These are phyloP conservation scores for Penicillium sp. DNA, from an alignment of 2,329 filamentous ascomycete genomes.

Conservation along the genomic window DNA sequence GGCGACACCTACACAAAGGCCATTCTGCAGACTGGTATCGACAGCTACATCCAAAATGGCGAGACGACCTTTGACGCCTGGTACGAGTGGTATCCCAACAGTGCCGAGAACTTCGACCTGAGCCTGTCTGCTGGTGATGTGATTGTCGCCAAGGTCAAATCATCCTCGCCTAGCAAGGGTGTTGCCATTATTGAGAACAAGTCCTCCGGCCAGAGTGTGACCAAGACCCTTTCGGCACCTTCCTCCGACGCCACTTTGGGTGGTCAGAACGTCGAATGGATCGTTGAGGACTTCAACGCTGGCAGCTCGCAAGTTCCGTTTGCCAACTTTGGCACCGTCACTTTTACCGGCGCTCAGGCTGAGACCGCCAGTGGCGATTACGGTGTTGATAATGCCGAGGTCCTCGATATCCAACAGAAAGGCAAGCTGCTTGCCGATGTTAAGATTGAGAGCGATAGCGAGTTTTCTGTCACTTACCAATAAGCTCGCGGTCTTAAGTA, in stretches of 20 bases:
- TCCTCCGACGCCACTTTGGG: conserved; percentile 43
- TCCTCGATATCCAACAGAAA: conserved; percentile 48
- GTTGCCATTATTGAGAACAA: conserved; percentile 50
- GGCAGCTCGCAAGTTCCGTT: conserved; percentile 42
- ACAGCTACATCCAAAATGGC: conserved; percentile 49
- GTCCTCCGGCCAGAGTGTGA: conserved; percentile 50
- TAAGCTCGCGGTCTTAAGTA: not conserved
- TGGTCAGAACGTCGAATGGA: conserved; percentile 59
- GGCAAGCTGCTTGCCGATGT: conserved; percentile 32
- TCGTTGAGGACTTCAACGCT: conserved; percentile 54
- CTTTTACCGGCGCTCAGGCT: conserved; percentile 33
- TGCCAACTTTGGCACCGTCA: conserved; percentile 47
- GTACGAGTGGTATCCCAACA: conserved; percentile 60
- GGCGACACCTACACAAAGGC: conserved; percentile 54
- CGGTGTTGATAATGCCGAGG: conserved; percentile 37
- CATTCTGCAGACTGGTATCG: conserved; percentile 56
- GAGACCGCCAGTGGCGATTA: conserved; percentile 20
- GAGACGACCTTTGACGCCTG: conserved; percentile 50
- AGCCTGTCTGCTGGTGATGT: conserved; percentile 44
- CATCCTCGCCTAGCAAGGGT: conserved; percentile 40
- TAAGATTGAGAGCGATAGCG: conserved; percentile 22
- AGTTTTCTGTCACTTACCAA: conserved; percentile 26
- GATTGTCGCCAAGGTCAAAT: conserved; percentile 41
- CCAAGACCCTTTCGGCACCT: conserved; percentile 49
- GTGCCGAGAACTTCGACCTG: conserved; percentile 52